Evolutionary conservation across 805 yeast species (phyloP).

Genomic region (Saccharomycopsis babjevae): DNA sequence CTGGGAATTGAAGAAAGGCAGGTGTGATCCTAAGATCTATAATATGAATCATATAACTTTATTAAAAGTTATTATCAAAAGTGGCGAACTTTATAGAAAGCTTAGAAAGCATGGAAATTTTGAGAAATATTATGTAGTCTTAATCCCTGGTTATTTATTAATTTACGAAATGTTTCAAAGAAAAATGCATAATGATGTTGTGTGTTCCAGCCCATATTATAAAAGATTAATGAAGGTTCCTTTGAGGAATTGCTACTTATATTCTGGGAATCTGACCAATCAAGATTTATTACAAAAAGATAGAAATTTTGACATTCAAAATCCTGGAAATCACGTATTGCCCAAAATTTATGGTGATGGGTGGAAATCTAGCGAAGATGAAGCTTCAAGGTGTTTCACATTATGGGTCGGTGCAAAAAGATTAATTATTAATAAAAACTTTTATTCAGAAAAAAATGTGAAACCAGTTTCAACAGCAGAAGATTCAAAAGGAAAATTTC

Average conservation of each 20-base stretch:
- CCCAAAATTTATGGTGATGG: constrained; percentile 79
- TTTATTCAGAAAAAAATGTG: not conserved
- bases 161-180: constrained; percentile 45
- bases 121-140: constrained; percentile 45
- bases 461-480: not conserved
- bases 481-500: constrained; percentile 22
- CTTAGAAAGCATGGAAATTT: constrained; percentile 61
- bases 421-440: constrained; percentile 25
- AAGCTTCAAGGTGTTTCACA: constrained; percentile 65
- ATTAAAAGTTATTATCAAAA: constrained; percentile 47
- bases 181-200: constrained; percentile 23
- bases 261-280: constrained; percentile 56
- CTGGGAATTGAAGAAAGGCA: constrained; percentile 45
- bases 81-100: constrained; percentile 64
- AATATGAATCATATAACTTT: constrained; percentile 50
- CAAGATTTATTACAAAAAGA: constrained; percentile 43
- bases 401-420: constrained; percentile 72
- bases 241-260: constrained; percentile 58
- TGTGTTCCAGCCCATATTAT: constrained; percentile 40
- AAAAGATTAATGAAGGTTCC: constrained; percentile 50
- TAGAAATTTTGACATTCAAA: constrained; percentile 33
- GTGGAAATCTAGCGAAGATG: constrained; percentile 74
- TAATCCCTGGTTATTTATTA: constrained; percentile 61
- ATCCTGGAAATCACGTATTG: constrained; percentile 46
- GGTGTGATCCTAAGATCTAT: constrained; percentile 43